Evolutionary conservation across 768 basidiomycete species (phyloP), one percentile per base, ranked within the genome.

Genomic region (Trametes villosa): DNA sequence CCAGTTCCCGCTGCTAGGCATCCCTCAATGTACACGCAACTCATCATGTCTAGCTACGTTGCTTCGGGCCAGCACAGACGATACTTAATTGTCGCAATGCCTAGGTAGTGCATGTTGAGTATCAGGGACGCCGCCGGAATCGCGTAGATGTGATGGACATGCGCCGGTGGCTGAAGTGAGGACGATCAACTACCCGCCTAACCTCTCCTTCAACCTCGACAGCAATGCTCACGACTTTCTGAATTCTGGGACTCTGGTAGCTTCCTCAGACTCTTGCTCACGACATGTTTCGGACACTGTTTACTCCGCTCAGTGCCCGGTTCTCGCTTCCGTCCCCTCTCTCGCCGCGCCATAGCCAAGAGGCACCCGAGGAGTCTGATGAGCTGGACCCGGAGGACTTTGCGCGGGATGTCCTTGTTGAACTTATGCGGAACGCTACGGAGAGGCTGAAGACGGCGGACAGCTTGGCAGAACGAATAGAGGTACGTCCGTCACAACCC

Each of bases 381-480:
- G 70, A 79, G 36, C 70, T 79, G 47, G 74, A 77, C 15, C 86
- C 88, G 13, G 88, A 90, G 69, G 86, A 90, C 68, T 89, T 89
- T 70, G 88, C 87, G 11, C 75, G 87, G 60, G 89, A 89, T 70
- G 89, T 88, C 22, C 77, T 89, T 40, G 77, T 89, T 26, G 84
- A 88, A 70, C 74, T 89, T 30, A 88, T 94, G 84, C 78, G 86
- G 31, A 85, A 83, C 58, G 75, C 85, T 0, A 81, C 93, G 22
- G 91, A 91, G 65, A 83, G 82, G 55, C 74, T 94, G 54, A 93
- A 91, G 74, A 68, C 76, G 17, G 80, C 83, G 3, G 80, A 84
- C 48, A 78, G 78, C 49, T 66, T 77, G 31, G 65, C 72, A 56
- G 76, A 77, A 0, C 78, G 80, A 65, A 77, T 81, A 41, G 82